Evolutionary conservation across 1,284 basidiomycete genomes (phyloP).

Genomic region (Rhizoctonia solani): DNA sequence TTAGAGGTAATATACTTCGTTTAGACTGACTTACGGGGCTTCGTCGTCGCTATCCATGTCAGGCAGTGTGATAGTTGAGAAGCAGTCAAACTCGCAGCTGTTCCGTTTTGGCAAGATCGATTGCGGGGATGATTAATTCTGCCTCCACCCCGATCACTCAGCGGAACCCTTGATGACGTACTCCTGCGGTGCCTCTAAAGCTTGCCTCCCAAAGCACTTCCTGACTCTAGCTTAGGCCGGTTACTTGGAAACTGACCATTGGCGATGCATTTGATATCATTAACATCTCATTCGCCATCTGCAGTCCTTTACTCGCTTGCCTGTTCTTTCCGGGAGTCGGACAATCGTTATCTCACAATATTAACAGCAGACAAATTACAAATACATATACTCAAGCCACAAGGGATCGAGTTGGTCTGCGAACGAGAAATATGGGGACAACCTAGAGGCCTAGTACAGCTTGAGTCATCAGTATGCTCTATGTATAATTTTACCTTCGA

Average conservation of each 20-base stretch:
- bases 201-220: too few species aligned
- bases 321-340: slow-evolving; percentile 27
- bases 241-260: not conserved
- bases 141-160: not conserved
- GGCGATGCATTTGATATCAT: slow-evolving; percentile 16
- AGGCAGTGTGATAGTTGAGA: not conserved
- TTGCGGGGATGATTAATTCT: not conserved
- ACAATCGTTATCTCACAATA: slow-evolving; percentile 30
- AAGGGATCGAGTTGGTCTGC: slow-evolving; percentile 31
- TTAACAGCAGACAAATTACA: slow-evolving; percentile 25
- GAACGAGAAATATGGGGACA: slow-evolving; percentile 35
- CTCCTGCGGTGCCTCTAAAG: not conserved
- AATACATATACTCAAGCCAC: slow-evolving; percentile 31
- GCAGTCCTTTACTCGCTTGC: slow-evolving; percentile 34
- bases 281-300: slow-evolving; percentile 36
- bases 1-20: not conserved
- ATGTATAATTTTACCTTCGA: too few species aligned
- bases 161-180: slow-evolving; percentile 1
- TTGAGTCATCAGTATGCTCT: slow-evolving; percentile 4
- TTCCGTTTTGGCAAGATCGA: not conserved
- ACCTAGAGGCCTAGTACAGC: slow-evolving; percentile 11
- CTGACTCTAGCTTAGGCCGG: too few species aligned
- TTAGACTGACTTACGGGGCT: slow-evolving; percentile 26
- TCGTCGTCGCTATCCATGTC: slow-evolving; percentile 36
- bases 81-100: not conserved